phyloP scores from a whole-genome alignment of 176 grass and related monocot genomes.

The Oryza nivara region DNA sequence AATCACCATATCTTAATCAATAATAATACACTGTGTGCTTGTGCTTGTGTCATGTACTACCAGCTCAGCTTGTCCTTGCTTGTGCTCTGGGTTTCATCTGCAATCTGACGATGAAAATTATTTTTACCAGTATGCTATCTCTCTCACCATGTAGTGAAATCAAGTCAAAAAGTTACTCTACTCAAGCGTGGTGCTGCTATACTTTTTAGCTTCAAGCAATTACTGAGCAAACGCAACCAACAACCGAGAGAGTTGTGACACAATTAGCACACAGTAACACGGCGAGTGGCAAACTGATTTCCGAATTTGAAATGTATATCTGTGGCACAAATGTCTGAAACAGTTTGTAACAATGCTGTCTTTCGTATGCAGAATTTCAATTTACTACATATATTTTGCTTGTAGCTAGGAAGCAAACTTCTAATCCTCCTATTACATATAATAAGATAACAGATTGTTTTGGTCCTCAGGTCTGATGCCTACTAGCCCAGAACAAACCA shows the following conservation, averaged over 20 bases:
- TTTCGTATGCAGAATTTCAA: conserved; percentile 53
- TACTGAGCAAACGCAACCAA: conserved; percentile 12
- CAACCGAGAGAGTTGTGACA: not conserved
- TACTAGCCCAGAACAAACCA: not conserved
- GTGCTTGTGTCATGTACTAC: conserved; percentile 14
- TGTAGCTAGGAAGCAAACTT: conserved; percentile 27
- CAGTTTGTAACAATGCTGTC: conserved; percentile 39
- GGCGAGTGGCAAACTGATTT: conserved; percentile 3
- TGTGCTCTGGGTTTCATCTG: not conserved
- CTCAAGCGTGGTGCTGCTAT: not conserved
- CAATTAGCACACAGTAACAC: conserved; percentile 3
- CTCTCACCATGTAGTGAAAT: not conserved
- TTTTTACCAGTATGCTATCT: not conserved
- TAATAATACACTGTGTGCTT: not conserved
- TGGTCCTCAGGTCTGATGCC: conserved; percentile 2
- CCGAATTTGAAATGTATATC: conserved; percentile 34
- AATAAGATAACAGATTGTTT: conserved; percentile 22
- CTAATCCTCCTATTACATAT: not conserved
- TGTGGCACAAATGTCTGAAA: conserved; percentile 38
- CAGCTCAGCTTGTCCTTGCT: not conserved
- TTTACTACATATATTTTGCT: conserved; percentile 25
- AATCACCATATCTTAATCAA: not conserved
- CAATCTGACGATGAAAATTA: not conserved
- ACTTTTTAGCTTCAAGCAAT: not conserved
- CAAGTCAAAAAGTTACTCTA: not conserved